Evolutionary conservation across 2,329 filamentous ascomycete species (phyloP), one percentile per base, ranked within the genome.

Genomic region (Epichloe sibirici): DNA sequence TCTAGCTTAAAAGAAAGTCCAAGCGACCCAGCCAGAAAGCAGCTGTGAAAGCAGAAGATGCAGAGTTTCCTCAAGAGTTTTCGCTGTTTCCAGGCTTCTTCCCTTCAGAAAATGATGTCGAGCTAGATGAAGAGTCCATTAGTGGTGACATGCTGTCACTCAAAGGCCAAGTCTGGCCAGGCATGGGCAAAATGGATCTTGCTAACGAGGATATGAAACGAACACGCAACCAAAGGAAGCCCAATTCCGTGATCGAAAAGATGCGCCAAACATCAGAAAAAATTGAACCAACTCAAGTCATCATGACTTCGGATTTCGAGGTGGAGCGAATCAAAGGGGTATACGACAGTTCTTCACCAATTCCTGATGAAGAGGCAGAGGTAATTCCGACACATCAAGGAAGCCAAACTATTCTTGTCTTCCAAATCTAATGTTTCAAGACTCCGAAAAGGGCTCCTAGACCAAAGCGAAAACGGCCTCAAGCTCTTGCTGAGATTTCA

Each of bases 101-200:
- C 25, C 53, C 59, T 5, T 58, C 63, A 1, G 61, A 65, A 6
- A 58, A 64, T 39, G 63, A 68, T n/a, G 38, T 51, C 7, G 64
- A 64, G 13, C 35, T 57, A 15, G 66, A 68, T 4, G 65, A 65
- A 5, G 57, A 60, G 25, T 53, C 59, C 15, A 47, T 52, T 2
- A 55, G 53, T 34, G 52, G 57, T 34, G 69, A 71, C 31, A 65
- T 63, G 55, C 56, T 71, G 56, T 63, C 66, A 11, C 74, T 90
- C 51, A 90, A 90, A 65, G 86, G 86, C 2, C 71, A 83, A n/a
- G 72, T 81, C 46, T 89, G 83, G 75, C 83, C 84, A 3, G 87
- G 87, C 17, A 90, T 90, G 86, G 78, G 80, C 51, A 75, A 88
- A n/a, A 90, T 90, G 63, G 87, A 91, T 65, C 82, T 87, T 51